Conservation (phyloP, 23 red algal species). For the Gracilariopsis chorda region DNA sequence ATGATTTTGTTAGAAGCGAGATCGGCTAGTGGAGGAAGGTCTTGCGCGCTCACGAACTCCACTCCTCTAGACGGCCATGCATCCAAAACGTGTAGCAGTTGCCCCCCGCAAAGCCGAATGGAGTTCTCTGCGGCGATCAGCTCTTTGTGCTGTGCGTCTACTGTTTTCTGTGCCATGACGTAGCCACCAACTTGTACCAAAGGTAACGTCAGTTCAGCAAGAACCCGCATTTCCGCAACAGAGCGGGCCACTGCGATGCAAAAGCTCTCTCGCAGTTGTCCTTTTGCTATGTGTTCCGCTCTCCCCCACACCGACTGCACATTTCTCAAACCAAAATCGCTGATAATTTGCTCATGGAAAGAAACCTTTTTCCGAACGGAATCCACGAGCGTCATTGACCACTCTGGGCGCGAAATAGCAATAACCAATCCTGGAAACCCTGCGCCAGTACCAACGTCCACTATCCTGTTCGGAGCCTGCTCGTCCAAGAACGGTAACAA, state of each 20-base stretch:
- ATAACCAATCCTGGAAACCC: slow-evolving; percentile 89
- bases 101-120: background rate
- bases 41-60: background rate
- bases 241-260: slow-evolving; percentile 71
- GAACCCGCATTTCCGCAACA: slow-evolving; percentile 70
- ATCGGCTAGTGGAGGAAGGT: background rate
- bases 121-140: slow-evolving; percentile 33
- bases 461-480: slow-evolving; percentile 16
- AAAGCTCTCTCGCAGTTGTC: slow-evolving; percentile 42
- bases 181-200: slow-evolving; percentile 71
- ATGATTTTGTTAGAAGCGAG: slow-evolving; percentile 26
- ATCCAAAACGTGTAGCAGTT: background rate
- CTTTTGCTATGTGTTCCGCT: slow-evolving; percentile 56
- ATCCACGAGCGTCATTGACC: slow-evolving; percentile 71
- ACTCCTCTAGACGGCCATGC: slow-evolving; percentile 32
- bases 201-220: slow-evolving; percentile 72
- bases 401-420: slow-evolving; percentile 72
- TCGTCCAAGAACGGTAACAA: slow-evolving; percentile 64
- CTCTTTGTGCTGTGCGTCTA: slow-evolving; percentile 23
- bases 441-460: slow-evolving; percentile 88
- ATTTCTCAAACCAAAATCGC: slow-evolving; percentile 63
- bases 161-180: slow-evolving; percentile 81
- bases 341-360: slow-evolving; percentile 42
- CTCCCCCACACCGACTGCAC: slow-evolving; percentile 70
- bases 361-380: slow-evolving; percentile 72